Percentiles rank a stretch among this genome's conserved stretches.
phyloP scores from a whole-genome alignment of 306 rosid genomes.

The Quercus cerris region DNA sequence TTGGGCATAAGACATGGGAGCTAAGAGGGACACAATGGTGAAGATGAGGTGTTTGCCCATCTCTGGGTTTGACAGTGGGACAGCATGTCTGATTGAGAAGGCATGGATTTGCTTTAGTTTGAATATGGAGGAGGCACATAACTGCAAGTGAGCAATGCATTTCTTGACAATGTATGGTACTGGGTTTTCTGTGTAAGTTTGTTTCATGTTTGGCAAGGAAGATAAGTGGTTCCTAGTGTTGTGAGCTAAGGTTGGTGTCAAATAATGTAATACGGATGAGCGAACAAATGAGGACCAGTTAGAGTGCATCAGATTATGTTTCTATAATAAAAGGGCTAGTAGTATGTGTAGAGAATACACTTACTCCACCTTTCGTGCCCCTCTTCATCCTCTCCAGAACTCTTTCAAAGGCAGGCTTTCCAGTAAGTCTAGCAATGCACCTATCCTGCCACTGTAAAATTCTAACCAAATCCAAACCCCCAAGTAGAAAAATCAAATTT shows the following conservation, averaged over 20 bases:
- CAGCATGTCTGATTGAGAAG: constrained; percentile 46
- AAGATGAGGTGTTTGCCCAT: constrained; percentile 50
- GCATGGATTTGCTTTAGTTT: constrained; percentile 54
- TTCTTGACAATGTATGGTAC: constrained; percentile 26
- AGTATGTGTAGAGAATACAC: background rate
- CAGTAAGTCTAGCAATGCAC: constrained; percentile 29
- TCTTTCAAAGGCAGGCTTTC: constrained; percentile 81
- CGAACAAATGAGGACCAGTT: constrained; percentile 9
- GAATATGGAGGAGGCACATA: constrained; percentile 40
- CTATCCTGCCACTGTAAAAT: no score
- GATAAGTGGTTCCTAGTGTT: constrained; percentile 3
- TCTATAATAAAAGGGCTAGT: background rate
- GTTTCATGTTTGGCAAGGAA: constrained; percentile 11
- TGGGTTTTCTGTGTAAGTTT: constrained; percentile 23
- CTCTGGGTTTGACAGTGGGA: constrained; percentile 38
- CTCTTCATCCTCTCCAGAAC: constrained; percentile 71
- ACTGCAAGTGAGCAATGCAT: constrained; percentile 48
- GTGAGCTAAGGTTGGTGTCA: background rate
- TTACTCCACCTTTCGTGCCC: constrained; percentile 67
- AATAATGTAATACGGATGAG: background rate
- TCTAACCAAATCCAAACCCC: no score
- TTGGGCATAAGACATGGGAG: constrained; percentile 49
- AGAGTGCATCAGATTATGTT: background rate
- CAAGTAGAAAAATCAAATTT: no score
- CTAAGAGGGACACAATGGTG: constrained; percentile 46